Base-by-base conservation (phyloP, 345 rosid genomes). In the Arabidopsis arenosa region DNA sequence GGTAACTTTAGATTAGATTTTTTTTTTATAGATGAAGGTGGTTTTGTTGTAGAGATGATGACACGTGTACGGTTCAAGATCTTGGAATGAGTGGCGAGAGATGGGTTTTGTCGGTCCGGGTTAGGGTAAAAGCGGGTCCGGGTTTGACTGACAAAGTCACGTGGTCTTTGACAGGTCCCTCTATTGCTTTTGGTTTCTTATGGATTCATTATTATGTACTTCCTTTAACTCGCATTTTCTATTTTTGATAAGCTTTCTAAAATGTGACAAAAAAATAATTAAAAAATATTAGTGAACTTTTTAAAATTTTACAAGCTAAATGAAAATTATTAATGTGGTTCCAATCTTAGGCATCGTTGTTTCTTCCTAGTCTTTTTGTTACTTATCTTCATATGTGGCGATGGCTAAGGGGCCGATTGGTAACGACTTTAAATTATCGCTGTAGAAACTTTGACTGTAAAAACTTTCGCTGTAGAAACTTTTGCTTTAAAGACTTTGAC, bases 101-200 rank as follows among this genome's bases (percentile, higher is more conserved):
- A 70, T 76, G 70, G 75, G 80, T 13, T 49, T 65, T 72, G 73
- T 78, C 80, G 76, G 76, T 63, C 72, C 76, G 58, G 80, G 80
- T 69, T 44, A 9, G 49, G 18, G 44, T 28, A 28, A 62, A 54
- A 35, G 63, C 74, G 74, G 79, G 79, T 68, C 74, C 64, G 69
- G 68, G 49, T 78, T 78, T 60, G 69, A 66, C 78, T 67, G 74
- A 78, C 81, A 66, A 66, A 44, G 65, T 78, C 81, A 78, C 81
- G 81, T 78, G 81, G 81, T 73, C 70, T 35, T 2, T 78, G 59
- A 67, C 78, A 73, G 73, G 61, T 56, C 62, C 53, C 73, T 17
- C 9, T 78, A n/a, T 18, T 76, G 75, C 33, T 72, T 78, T 78
- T 78, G 77, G 68, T 59, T 52, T 72, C 23, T 69, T 78, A 64